phyloP scores from a whole-genome alignment of 306 rosid genomes.

The Parietaria judaica region DNA sequence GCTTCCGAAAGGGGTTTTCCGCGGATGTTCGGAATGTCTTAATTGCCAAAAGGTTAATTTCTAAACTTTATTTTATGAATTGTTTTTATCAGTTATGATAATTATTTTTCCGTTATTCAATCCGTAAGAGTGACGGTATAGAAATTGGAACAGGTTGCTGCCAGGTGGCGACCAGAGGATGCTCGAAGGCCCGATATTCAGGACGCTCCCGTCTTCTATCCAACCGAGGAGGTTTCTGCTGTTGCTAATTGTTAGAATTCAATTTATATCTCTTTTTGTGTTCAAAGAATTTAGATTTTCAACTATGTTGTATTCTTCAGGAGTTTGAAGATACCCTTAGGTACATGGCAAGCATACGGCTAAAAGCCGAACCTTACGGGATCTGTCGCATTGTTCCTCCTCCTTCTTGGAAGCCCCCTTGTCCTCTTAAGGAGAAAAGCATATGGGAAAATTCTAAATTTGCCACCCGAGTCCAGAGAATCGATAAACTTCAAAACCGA shows the following conservation, averaged over 20 bases:
- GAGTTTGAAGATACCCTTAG: constrained; percentile 86
- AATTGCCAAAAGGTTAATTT: constrained; percentile 75
- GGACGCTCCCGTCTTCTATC: constrained; percentile 89
- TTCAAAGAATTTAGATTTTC: constrained; percentile 25
- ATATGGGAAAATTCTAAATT: constrained; percentile 79
- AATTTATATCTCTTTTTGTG: constrained; percentile 11
- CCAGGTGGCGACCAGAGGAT: constrained; percentile 85
- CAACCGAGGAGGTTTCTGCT: constrained; percentile 77
- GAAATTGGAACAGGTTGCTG: constrained; percentile 61
- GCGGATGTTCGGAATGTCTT: constrained; percentile 84
- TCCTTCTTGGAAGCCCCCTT: constrained; percentile 89
- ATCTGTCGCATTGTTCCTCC: constrained; percentile 98
- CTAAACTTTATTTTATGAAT: constrained; percentile 9
- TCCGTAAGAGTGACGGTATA: neutral
- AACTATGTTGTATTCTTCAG: constrained; percentile 38
- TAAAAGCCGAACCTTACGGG: constrained; percentile 79
- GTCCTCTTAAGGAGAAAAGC: constrained; percentile 65
- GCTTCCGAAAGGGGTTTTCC: constrained; percentile 78
- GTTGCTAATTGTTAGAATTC: constrained; percentile 11
- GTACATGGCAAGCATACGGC: constrained; percentile 77
- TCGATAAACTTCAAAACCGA: constrained; percentile 95
- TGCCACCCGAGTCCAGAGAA: constrained; percentile 88
- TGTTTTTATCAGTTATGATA: constrained; percentile 4
- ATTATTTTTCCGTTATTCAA: neutral
- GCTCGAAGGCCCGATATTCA: constrained; percentile 57